phyloP scores from a whole-genome alignment of 1,284 basidiomycete genomes.

The Tilletia caries region DNA sequence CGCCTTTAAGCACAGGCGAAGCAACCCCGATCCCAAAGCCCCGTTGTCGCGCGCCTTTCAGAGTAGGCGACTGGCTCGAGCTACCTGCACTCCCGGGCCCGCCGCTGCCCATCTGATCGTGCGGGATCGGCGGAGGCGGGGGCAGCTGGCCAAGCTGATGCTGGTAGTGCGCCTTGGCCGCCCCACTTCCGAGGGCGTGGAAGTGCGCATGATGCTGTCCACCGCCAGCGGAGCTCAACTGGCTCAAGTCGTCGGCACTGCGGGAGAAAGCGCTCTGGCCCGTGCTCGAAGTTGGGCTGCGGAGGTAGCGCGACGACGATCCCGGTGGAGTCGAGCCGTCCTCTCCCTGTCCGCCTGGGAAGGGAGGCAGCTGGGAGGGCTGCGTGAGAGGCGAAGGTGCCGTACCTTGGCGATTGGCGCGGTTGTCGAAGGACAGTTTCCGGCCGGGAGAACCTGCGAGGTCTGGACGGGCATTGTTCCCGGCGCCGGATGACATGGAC shows the following conservation, averaged over 20 bases:
- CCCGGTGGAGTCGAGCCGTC: slow-evolving; percentile 21
- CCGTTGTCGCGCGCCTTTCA: not conserved
- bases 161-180: slow-evolving; percentile 9
- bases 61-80: slow-evolving; percentile 9
- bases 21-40: not conserved
- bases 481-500: slow-evolving; percentile 15
- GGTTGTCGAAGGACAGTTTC: slow-evolving; percentile 20
- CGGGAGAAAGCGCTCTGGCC: slow-evolving; percentile 27
- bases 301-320: slow-evolving; percentile 28
- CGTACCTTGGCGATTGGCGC: not conserved
- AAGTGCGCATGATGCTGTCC: not conserved
- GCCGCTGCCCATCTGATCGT: not conserved
- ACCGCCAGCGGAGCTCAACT: too few relatives aligned
- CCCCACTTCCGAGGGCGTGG: not conserved
- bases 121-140: slow-evolving; percentile 3
- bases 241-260: slow-evolving; percentile 42
- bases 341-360: slow-evolving; percentile 10
- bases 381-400: slow-evolving; percentile 14
- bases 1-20: slow-evolving; percentile 13
- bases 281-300: slow-evolving; percentile 29
- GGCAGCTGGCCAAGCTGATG: not conserved
- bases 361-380: slow-evolving; percentile 27
- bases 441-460: slow-evolving; percentile 23
- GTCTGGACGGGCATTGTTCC: not conserved
- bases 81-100: too few relatives aligned